A percentile compares a stretch with the other conserved stretches of the same genome.
Evolutionary conservation across 179 eudicot species (phyloP).

Genomic region (Dionaea muscipula): DNA sequence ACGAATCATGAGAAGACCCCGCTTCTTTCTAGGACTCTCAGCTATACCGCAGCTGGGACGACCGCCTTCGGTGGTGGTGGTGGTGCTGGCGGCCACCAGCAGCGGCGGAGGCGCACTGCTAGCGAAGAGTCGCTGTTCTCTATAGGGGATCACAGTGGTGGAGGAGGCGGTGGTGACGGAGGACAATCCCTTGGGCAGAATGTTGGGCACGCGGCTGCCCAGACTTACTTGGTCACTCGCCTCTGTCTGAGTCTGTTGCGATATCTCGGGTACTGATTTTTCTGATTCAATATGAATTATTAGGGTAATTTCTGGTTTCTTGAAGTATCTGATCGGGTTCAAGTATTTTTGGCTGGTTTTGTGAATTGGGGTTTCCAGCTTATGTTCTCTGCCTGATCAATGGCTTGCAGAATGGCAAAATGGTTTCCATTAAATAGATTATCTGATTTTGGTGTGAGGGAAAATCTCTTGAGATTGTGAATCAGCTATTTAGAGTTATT

Average conservation of each 20-base stretch:
- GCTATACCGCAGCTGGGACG: conserved; percentile 12
- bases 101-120: conserved; percentile 29
- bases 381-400: not conserved
- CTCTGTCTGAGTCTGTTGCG: conserved; percentile 60
- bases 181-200: conserved; percentile 31
- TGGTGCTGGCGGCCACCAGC: conserved; percentile 14
- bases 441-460: too few relatives aligned
- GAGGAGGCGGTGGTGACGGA: conserved; percentile 8
- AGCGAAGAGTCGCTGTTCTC: conserved; percentile 28
- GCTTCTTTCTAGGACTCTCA: conserved; percentile 33
- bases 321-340: not conserved
- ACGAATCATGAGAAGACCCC: conserved; percentile 22
- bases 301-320: not conserved
- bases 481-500: too few relatives aligned
- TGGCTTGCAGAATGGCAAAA: too few relatives aligned
- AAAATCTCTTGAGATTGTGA: too few relatives aligned
- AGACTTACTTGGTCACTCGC: conserved; percentile 57
- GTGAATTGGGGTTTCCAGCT: not conserved
- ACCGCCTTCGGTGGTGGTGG: too few relatives aligned
- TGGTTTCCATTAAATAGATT: too few relatives aligned
- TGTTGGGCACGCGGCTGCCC: conserved; percentile 64
- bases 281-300: not conserved
- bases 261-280: conserved; percentile 53
- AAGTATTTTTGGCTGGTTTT: not conserved
- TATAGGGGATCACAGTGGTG: conserved; percentile 8